Base-by-base conservation (phyloP, 257 asterid species). In the Rehmannia glutinosa region DNA sequence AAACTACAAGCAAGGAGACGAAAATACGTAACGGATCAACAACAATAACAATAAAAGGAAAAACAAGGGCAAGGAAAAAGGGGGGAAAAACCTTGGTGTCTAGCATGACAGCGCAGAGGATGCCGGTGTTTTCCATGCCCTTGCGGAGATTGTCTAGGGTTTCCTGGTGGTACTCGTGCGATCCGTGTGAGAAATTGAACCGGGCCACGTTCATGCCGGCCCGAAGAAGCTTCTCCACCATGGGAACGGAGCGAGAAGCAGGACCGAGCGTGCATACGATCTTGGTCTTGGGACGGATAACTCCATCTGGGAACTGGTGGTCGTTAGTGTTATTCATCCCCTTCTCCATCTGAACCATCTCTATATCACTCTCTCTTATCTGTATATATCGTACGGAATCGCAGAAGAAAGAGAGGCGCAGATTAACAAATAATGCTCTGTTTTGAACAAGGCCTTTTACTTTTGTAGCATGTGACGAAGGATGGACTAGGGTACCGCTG, bases 171-270 rank as follows among this genome's bases (percentile, higher is more conserved):
- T 87, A 87, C 27, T 79, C 83, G 59, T 87, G 87, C 20, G 95
- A 82, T 62, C 92, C 92, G 57, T 87, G 95, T 0, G 95, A 87
- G 77, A 87, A 85, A 71, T 87, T 87, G 84, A 87, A 87, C 16
- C 95, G 60, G 49, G 95, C 95, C 8, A 87, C 92, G 62, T 85
- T 87, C 95, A 87, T 87, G 35, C 90, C 95, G 5, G 90, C 92
- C 4, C 80, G 77, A 12, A 87, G 81, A 5, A 85, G 87, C 79
- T 87, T 87, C 84, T 87, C 95, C 0, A 70, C 81, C 92, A 87
- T 87, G 57, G 82, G 76, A 1, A 87, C 74, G 12, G 95, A 85
- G 21, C 92, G 86, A 42, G 88, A 87, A 21, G 92, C 88, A 1
- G 95, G 92, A n/a, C 95, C 95, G 19, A 87, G 70, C 1, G 95